These are phyloP conservation scores for Aspergillus ruber DNA, from an alignment of 2,329 filamentous ascomycete species.

Conservation along the genomic window DNA sequence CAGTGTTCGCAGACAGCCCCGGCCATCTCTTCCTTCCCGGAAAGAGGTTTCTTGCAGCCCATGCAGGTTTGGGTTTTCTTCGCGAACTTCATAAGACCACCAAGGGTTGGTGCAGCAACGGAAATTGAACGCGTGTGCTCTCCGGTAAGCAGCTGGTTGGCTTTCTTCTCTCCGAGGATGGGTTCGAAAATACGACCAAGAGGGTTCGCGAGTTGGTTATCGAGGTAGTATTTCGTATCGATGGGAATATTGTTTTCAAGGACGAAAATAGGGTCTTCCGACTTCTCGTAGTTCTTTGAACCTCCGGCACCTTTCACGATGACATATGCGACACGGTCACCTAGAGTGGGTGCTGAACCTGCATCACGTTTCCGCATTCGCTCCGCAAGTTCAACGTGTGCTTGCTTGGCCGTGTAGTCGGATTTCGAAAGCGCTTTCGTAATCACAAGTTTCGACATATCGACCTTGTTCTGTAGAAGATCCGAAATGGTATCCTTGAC, in stretches of 20 bases:
- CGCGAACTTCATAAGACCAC: constrained; percentile 95
- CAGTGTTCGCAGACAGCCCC: constrained; percentile 89
- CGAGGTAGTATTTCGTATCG: constrained; percentile 96
- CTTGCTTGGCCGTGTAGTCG: constrained; percentile 86
- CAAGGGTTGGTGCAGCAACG: constrained; percentile 82
- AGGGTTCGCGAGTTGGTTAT: constrained; percentile 95
- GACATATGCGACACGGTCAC: constrained; percentile 95
- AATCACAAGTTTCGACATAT: constrained; percentile 99
- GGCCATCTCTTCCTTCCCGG: constrained; percentile 66
- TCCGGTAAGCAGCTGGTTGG: constrained; percentile 75
- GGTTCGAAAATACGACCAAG: constrained; percentile 94
- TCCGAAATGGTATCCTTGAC: constrained; percentile 96
- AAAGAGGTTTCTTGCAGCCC: constrained; percentile 96
- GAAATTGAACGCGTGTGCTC: constrained; percentile 94
- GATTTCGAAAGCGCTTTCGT: constrained; percentile 92
- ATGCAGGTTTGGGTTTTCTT: constrained; percentile 98
- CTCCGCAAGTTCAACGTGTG: constrained; percentile 89
- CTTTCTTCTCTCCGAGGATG: constrained; percentile 89
- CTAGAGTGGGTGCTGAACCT: constrained; percentile 84
- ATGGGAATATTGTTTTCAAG: constrained; percentile 97
- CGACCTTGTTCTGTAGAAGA: constrained; percentile 91
- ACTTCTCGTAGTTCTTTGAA: constrained; percentile 93
- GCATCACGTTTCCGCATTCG: constrained; percentile 97
- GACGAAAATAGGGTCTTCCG: constrained; percentile 94
- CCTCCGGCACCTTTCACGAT: constrained; percentile 88